Conservation (phyloP, 2,329 filamentous ascomycete species). For the Neocatenulostroma microsporum region DNA sequence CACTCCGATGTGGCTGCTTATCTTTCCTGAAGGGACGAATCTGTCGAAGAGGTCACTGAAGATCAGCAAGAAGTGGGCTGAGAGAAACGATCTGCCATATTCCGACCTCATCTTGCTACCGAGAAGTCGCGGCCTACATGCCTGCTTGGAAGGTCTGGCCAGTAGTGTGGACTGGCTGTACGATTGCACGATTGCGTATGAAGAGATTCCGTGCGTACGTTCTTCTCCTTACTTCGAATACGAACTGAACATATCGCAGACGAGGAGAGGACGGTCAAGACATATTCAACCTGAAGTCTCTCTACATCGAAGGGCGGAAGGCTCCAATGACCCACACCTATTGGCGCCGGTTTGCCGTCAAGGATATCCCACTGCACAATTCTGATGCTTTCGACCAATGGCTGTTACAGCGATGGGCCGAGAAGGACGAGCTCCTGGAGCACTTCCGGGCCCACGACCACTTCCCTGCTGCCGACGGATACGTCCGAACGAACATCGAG, state of each 20-base stretch:
- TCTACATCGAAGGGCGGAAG: conserved; percentile 74
- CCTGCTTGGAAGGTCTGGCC: conserved; percentile 65
- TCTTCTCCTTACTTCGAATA: not conserved
- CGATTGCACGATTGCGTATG: conserved; percentile 87
- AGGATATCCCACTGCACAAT: conserved; percentile 70
- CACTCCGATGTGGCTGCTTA: conserved; percentile 72
- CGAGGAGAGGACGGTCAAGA: conserved; percentile 66
- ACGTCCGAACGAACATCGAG: not conserved
- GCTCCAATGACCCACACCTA: conserved; percentile 91
- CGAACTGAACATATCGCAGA: conserved; percentile 21
- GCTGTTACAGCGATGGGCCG: conserved; percentile 73
- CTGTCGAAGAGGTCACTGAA: conserved; percentile 60
- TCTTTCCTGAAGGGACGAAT: conserved; percentile 83
- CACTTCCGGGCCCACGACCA: conserved; percentile 62
- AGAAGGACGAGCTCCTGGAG: conserved; percentile 79
- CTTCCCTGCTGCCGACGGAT: conserved; percentile 49
- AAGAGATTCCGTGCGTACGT: conserved; percentile 72
- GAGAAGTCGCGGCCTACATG: conserved; percentile 68
- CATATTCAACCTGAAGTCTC: conserved; percentile 71
- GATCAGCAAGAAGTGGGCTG: conserved; percentile 66
- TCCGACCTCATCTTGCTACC: conserved; percentile 64
- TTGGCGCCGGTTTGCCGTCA: conserved; percentile 74
- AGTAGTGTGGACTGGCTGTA: conserved; percentile 70
- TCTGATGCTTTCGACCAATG: conserved; percentile 65
- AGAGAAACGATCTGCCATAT: conserved; percentile 62